Base-by-base conservation (phyloP, 352 stramenopile species). In the Globisporangium acanthophoron region DNA sequence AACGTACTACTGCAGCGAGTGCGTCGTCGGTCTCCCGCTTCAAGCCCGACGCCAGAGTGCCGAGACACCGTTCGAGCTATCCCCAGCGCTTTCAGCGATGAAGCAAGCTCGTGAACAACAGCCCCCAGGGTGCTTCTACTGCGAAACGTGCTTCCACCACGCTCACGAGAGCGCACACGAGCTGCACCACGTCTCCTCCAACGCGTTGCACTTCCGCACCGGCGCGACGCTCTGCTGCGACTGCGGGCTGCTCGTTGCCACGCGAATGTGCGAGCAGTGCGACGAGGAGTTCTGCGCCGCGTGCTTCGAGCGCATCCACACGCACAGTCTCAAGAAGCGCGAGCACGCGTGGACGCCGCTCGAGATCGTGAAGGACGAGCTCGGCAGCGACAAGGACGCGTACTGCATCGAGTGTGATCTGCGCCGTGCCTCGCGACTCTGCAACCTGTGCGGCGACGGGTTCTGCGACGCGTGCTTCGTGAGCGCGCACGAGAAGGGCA, bases 361-460 rank as follows among this genome's bases (percentile, higher is more conserved):
- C 5, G 72, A 88, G 35, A 69, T 91, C 4, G 39, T 86, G 15
- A 87, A 88, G 27, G 76, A 86, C 24, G 47, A 79, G 51, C 65
- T 92, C 1, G 18, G 55, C 37, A 71, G 52, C 16, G 77, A 79
- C 16, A 74, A 61, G 1, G 85, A 94, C 58, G 65, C 60, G 0
- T 88, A 90, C 46, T 92, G 83, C 47, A 71, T 84, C 5, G 78
- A 87, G 56, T 94, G 85, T 29, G 80, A 88, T 27, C 56, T 90
- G 3, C 69, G 64, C 15, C 43, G 53, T 1, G 74, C 66, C 8
- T 70, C 70, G 5, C 64, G 56, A 37, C 59, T 92, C 3, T 94
- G 85, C 53, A 94, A 92, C 54, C 56, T 92, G 6, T 94, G 82
- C 47, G 85, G 78, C 13, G 85, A 94, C 41, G 81, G 78, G 0